Evolutionary conservation across 1,284 basidiomycete species (phyloP), one percentile per base, ranked within the genome.

Genomic region (Ustilago sp.): DNA sequence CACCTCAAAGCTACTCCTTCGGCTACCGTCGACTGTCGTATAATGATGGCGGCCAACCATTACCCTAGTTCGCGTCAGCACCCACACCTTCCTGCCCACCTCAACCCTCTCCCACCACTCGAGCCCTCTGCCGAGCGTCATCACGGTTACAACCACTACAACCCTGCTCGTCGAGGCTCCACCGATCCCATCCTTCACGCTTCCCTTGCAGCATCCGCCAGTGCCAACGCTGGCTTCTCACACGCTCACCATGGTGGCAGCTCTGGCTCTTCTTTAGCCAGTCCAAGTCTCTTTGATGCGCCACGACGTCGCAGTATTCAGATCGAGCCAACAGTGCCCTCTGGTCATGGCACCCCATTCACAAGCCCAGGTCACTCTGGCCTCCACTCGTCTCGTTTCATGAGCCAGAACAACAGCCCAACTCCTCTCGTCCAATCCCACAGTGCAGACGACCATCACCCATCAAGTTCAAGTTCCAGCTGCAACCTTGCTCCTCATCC

Each of bases 171-270:
- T 28, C 52, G 79, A 36, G 79, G 79, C 51, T 79, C 76, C 8
- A 80, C 79, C 35, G 79, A 80, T 52, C 79, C 79, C 47, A 67
- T 76, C 51, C 64, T 80, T 17, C 79, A 80, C 43, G 73, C 79
- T 19, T 79, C 76, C 2, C 55, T 80, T 39, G 79, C 79, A 19
- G 72, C 79, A n/a, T 69, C 73, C 9, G 74, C 79, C 2, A 66
- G 69, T 52, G 73, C 73, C 38, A 68, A 60, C 34, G 63, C 59
- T 23, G 61, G 59, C 56, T 60, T 62, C 47, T 71, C 76, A 36
- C 65, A 78, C 39, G 60, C 58, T 12, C 72, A 74, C 34, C 72
- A 74, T 55, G 51, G 38, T 23, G 62, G 48, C 52, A 63, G 60
- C 53, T 77, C 74, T 12, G 69, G 62, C 12, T 68, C 77, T 13